Percentiles rank a stretch among this genome's conserved stretches.
phyloP scores from a whole-genome alignment of 257 asterid species.

The Cynanchum wilfordii region DNA sequence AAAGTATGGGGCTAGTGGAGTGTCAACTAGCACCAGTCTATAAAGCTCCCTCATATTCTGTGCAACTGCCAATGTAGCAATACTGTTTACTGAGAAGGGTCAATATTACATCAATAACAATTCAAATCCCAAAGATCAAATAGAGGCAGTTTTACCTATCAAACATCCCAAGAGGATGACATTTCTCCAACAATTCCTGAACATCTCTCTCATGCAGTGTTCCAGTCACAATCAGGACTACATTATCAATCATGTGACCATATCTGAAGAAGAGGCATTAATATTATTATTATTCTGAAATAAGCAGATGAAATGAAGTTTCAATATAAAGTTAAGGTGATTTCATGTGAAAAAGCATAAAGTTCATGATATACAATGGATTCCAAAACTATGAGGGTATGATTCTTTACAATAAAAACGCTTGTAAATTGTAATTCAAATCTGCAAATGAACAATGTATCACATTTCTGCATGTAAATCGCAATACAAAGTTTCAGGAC shows the following conservation, averaged over 20 bases:
- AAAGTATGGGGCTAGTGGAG: slow-evolving; percentile 94
- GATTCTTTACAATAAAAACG: neutral
- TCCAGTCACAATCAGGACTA: slow-evolving; percentile 89
- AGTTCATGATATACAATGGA: neutral
- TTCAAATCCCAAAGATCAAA: slow-evolving; percentile 8
- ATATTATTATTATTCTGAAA: neutral
- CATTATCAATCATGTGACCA: slow-evolving; percentile 96
- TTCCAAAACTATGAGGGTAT: neutral
- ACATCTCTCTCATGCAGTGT: slow-evolving; percentile 96
- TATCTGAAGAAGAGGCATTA: slow-evolving; percentile 42
- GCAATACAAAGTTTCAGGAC: neutral
- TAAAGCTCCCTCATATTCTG: slow-evolving; percentile 96
- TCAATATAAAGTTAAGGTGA: neutral
- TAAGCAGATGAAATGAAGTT: neutral
- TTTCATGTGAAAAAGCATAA: neutral
- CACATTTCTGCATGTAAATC: neutral
- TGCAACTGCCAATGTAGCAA: slow-evolving; percentile 85
- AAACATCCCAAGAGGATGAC: slow-evolving; percentile 97
- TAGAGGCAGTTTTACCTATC: slow-evolving; percentile 60
- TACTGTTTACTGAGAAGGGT: slow-evolving; percentile 43
- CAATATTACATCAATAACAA: slow-evolving; percentile 11
- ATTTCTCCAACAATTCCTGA: slow-evolving; percentile 88
- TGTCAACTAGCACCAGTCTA: slow-evolving; percentile 90
- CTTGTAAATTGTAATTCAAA: neutral
- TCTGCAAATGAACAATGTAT: neutral